A percentile compares a stretch with the other conserved stretches of the same genome.
These are phyloP conservation scores for Spizellomyces punctatus DNA, from an alignment of 192 early-diverging fungal genomes.

Conservation along the genomic window DNA sequence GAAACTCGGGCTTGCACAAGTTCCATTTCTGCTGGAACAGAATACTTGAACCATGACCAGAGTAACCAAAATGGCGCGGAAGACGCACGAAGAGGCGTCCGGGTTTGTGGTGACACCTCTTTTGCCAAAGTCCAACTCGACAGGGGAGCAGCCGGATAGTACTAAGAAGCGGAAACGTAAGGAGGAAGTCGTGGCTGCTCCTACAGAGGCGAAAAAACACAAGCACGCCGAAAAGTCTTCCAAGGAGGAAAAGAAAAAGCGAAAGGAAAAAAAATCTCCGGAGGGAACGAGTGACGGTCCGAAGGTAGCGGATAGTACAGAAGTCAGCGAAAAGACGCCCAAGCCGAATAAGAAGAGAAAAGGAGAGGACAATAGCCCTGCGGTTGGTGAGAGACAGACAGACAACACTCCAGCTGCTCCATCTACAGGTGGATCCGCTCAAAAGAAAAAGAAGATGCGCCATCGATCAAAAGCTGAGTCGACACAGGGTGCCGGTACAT, in stretches of 20 bases:
- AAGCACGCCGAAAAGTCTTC: not conserved
- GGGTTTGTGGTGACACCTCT: constrained; percentile 51
- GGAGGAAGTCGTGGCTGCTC: not conserved
- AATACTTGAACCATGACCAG: constrained; percentile 53
- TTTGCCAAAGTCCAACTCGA: constrained; percentile 37
- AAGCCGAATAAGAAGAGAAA: not conserved
- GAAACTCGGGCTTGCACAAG: no score
- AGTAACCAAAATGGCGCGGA: constrained; percentile 57
- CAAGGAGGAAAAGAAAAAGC: not conserved
- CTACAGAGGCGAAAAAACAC: not conserved
- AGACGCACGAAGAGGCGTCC: constrained; percentile 52
- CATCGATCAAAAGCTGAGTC: not conserved
- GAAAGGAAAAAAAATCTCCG: not conserved
- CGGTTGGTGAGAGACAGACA: not conserved
- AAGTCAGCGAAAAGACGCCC: not conserved
- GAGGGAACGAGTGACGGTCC: not conserved
- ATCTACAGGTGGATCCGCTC: not conserved
- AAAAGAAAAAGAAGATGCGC: not conserved
- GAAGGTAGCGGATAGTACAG: not conserved
- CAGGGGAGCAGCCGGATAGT: constrained; percentile 1
- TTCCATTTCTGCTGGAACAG: no score
- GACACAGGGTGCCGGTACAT: constrained; percentile 10
- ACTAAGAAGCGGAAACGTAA: constrained; percentile 27
- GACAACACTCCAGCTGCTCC: not conserved
- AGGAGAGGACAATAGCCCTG: not conserved